Base-by-base conservation (phyloP, 192 early-diverging fungal species). In the Chytriomyces sp. region DNA sequence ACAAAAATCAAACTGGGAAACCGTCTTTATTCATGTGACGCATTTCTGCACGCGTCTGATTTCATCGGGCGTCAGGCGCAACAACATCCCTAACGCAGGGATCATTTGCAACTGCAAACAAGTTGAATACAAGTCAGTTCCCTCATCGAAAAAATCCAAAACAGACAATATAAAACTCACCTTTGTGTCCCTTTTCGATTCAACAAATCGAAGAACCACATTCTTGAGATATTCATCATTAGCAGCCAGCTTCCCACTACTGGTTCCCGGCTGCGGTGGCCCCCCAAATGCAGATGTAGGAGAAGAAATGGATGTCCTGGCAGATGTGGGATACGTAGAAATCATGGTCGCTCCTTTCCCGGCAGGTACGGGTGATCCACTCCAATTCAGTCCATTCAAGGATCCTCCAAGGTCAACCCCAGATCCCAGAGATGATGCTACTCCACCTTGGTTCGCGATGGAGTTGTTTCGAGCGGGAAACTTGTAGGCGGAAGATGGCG, bases 161-260 rank as follows among this genome's bases (percentile, higher is more conserved):
- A 23, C n/a, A n/a, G n/a, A n/a, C n/a, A n/a, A n/a, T n/a, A n/a
- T n/a, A 45, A 47, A 9, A 82, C 87, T 81, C 85, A 92, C 91
- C 72, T 92, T 83, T 73, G 87, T 90, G 8, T 89, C 87, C 68
- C 88, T 92, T 69, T 86, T 91, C 48, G 86, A 81, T 81, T 94
- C 92, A 75, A 94, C 80, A 76, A 93, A 93, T 77, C 89, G 92
- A 24, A 94, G 50, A 28, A 94, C 69, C 0, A 94, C 85, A 65
- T 90, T 87, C 73, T 91, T 91, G 8, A 93, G 75, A 68, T 94
- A 94, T 71, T 93, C 91, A n/a, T 91, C 64, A 77, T 92, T 90
- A 6, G 91, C 78, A 50, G 69, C 71, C 23, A 75, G 61, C 46
- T 68, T 68, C 7, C 23, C 10, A 20, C 16, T 20, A 20, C 16